phyloP scores from a whole-genome alignment of 2,329 filamentous ascomycete species.

The Ophiocordyceps camponoti-floridani region DNA sequence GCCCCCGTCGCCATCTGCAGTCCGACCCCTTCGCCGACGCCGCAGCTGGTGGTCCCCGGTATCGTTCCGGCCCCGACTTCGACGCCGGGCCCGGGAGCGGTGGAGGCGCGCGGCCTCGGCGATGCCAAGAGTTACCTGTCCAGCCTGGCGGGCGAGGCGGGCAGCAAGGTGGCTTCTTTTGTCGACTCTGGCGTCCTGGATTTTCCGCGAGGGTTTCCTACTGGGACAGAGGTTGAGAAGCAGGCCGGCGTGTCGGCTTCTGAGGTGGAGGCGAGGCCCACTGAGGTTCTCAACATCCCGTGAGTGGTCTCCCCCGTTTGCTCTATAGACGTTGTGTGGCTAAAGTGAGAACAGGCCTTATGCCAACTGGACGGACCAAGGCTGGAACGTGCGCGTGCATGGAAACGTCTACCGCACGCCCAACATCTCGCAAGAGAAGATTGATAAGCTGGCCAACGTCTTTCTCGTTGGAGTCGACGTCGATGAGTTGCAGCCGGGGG shows the following conservation, averaged over 20 bases:
- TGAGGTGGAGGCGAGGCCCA: conserved; percentile 44
- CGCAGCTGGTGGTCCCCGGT: no score
- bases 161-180: conserved; percentile 38
- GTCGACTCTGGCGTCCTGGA: conserved; percentile 47
- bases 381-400: conserved; percentile 61
- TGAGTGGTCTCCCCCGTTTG: no score
- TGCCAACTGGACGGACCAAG: conserved; percentile 62
- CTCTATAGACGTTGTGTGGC: no score
- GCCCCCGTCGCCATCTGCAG: neutral
- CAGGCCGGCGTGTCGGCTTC: conserved; percentile 39
- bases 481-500: conserved; percentile 33
- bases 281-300: conserved; percentile 54
- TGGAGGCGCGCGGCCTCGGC: conserved; percentile 15
- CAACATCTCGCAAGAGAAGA: conserved; percentile 42
- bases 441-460: conserved; percentile 51
- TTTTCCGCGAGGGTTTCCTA: conserved; percentile 50
- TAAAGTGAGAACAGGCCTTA: conserved; percentile 35
- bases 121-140: conserved; percentile 30
- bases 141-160: conserved; percentile 30
- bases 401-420: conserved; percentile 73
- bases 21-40: neutral
- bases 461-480: conserved; percentile 52
- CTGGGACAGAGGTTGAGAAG: conserved; percentile 39
- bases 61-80: conserved; percentile 8
- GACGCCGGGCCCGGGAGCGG: conserved; percentile 6